phyloP scores from a whole-genome alignment of 2,329 filamentous ascomycete species.

The Lasiodiplodia gonubiensis region DNA sequence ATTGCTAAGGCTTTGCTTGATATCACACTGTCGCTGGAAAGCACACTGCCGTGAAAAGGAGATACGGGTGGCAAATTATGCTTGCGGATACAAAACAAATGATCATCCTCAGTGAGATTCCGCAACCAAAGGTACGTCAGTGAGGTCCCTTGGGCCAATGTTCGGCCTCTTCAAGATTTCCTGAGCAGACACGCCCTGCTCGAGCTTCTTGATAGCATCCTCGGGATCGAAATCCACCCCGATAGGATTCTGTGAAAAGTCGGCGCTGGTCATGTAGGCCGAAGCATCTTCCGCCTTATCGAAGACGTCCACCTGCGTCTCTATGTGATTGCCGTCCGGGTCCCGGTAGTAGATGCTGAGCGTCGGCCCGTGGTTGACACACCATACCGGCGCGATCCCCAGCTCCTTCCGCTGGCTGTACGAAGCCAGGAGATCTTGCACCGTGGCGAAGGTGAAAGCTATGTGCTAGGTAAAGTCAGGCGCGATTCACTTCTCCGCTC shows the following conservation, averaged over 20 bases:
- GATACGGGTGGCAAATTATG: no score
- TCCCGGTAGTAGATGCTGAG: slow-evolving; percentile 57
- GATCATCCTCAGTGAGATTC: not conserved
- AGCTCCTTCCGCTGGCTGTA: slow-evolving; percentile 47
- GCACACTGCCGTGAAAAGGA: no score
- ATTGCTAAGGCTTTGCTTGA: no score
- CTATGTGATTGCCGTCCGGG: slow-evolving; percentile 57
- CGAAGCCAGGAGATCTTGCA: slow-evolving; percentile 44
- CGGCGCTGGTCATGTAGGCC: slow-evolving; percentile 45
- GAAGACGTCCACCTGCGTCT: slow-evolving; percentile 52
- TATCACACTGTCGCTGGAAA: no score
- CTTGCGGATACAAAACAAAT: no score
- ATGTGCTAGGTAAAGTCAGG: slow-evolving; percentile 42
- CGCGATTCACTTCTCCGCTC: not conserved
- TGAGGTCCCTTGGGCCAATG: not conserved
- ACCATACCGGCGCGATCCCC: slow-evolving; percentile 51
- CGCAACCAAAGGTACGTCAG: not conserved
- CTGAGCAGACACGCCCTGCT: slow-evolving; percentile 33
- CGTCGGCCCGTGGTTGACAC: slow-evolving; percentile 56
- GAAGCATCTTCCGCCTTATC: slow-evolving; percentile 46
- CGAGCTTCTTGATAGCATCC: slow-evolving; percentile 42
- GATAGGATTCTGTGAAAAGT: slow-evolving; percentile 48
- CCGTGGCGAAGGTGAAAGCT: slow-evolving; percentile 48
- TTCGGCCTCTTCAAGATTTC: not conserved
- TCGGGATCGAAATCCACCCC: slow-evolving; percentile 55